Percentiles rank a stretch among this genome's conserved stretches.
Evolutionary conservation across 164 flowering plant species (phyloP).

Genomic region (Vitis amurensis): DNA sequence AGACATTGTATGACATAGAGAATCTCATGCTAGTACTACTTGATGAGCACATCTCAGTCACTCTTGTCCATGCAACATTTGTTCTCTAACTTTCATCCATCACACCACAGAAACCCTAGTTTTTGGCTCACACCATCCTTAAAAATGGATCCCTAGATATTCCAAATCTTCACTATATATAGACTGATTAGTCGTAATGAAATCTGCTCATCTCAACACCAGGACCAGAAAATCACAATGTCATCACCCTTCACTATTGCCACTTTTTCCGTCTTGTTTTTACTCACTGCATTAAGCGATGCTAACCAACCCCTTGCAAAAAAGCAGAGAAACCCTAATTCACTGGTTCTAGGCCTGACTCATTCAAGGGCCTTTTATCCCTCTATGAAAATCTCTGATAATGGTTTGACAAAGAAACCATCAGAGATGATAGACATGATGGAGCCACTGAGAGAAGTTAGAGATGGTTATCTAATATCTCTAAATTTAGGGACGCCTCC

Average conservation of each 20-base stretch:
- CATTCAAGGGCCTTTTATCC: constrained; percentile 35
- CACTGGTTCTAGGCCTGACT: constrained; percentile 52
- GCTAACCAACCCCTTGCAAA: constrained; percentile 35
- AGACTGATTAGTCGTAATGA: no score
- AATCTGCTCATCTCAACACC: no score
- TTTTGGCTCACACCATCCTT: no score
- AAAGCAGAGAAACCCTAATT: constrained; percentile 8
- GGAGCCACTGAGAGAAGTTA: constrained; percentile 59
- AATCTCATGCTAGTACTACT: no score
- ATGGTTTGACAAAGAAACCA: constrained; percentile 11
- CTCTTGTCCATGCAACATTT: no score
- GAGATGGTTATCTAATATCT: constrained; percentile 72
- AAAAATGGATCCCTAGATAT: no score
- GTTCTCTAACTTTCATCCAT: no score
- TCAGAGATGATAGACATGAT: constrained; percentile 34
- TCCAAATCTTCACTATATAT: no score
- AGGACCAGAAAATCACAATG: constrained; percentile 5
- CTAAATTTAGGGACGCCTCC: constrained; percentile 68
- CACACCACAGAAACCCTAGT: no score
- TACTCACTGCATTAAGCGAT: neutral
- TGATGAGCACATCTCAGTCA: no score
- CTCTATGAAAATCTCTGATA: constrained; percentile 5
- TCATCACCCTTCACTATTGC: neutral
- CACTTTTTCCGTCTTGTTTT: constrained; percentile 16
- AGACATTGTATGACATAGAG: no score